Conservation (phyloP, 2,329 filamentous ascomycete species). For the Emergomyces orientalis region DNA sequence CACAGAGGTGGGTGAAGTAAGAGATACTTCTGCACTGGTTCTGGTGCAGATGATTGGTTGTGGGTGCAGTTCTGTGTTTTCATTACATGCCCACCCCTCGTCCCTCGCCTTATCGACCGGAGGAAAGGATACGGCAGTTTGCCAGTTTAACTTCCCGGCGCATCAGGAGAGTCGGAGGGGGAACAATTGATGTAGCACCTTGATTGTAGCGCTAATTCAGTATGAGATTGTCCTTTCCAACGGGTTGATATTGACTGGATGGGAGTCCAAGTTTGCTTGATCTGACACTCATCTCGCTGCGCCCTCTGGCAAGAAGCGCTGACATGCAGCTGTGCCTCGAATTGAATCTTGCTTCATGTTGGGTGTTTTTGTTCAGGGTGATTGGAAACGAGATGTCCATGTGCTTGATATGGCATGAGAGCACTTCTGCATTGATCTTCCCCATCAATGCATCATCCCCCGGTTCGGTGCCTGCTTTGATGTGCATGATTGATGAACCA, state of each 20-base stretch:
- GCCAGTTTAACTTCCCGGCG: neutral
- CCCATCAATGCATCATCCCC: neutral
- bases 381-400: neutral
- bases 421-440: neutral
- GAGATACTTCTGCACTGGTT: neutral
- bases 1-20: neutral
- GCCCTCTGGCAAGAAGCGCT: neutral
- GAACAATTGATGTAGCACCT: no score
- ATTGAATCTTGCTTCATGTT: neutral
- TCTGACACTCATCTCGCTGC: neutral
- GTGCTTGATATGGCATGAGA: neutral
- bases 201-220: neutral
- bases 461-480: neutral
- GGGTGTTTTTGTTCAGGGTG: neutral
- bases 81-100: neutral
- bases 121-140: neutral
- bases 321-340: neutral
- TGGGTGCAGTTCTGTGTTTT: neutral
- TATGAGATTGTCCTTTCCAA: neutral
- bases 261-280: neutral
- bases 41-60: neutral
- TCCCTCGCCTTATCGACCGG: neutral
- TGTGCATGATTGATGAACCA: neutral
- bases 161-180: neutral
- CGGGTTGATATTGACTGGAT: neutral